phyloP scores from a whole-genome alignment of 768 basidiomycete species.

The Amanita jacksonii region DNA sequence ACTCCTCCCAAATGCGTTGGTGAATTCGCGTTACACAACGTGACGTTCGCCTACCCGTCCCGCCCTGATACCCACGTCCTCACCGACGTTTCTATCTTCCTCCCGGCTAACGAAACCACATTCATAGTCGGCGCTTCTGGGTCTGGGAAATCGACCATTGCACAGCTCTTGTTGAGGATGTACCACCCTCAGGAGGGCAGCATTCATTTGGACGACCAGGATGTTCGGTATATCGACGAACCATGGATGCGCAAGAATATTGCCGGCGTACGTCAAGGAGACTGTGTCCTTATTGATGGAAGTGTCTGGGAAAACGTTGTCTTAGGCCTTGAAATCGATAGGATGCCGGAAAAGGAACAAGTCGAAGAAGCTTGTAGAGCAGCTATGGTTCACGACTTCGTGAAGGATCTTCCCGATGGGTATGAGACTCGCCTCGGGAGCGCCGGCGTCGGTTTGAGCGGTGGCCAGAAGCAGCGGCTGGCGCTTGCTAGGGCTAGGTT shows the following conservation, averaged over 20 bases:
- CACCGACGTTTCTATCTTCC: constrained; percentile 50
- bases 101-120: constrained; percentile 73
- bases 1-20: constrained; percentile 55
- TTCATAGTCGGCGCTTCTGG: constrained; percentile 90
- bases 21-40: constrained; percentile 63
- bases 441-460: constrained; percentile 71
- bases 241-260: constrained; percentile 61
- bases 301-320: constrained; percentile 82
- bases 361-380: constrained; percentile 77
- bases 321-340: constrained; percentile 41
- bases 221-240: constrained; percentile 64
- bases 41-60: constrained; percentile 80
- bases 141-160: constrained; percentile 88
- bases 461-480: constrained; percentile 87
- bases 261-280: constrained; percentile 71
- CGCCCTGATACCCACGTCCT: constrained; percentile 64
- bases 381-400: constrained; percentile 83
- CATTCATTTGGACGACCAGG: constrained; percentile 76
- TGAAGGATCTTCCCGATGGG: constrained; percentile 73
- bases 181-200: constrained; percentile 60
- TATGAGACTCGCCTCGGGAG: constrained; percentile 79
- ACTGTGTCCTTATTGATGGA: constrained; percentile 68
- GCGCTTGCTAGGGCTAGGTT: constrained; percentile 83
- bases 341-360: constrained; percentile 53
- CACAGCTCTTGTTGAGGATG: constrained; percentile 70